Evolutionary conservation across 495 filamentous ascomycete species (phyloP), one percentile per base, ranked within the genome.

Genomic region (Xylaria venustula): DNA sequence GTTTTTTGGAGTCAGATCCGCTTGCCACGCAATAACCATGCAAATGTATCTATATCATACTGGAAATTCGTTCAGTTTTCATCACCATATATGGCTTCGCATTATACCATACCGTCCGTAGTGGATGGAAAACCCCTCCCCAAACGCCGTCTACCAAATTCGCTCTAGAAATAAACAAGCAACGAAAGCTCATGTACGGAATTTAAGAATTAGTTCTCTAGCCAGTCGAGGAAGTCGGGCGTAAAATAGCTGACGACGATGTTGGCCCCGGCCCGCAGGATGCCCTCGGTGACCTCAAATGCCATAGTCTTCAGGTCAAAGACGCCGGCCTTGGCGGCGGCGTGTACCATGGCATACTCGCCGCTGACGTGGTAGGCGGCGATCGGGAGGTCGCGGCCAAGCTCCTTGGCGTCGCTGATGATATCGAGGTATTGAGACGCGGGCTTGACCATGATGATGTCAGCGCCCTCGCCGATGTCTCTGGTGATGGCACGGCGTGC

Each of bases 371-470:
- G 94, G 70, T 98, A 98, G 20, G 94, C 93, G 3, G 93, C 92
- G 52, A 98, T 79, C 15, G 94, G 94, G 69, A 98, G 78, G 75
- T 97, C 90, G 63, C 85, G 86, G 20, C 91, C 93, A 54, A 97
- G 82, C 49, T 97, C 90, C 78, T 94, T 96, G 28, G 94, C 95
- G 74, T 98, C 94, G 54, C 88, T 88, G 64, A 98, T 97, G 67
- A 98, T 94, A 72, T 98, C 95, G 23, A 98, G 80, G 69, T 96
- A 98, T 68, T 91, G 91, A 59, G 87, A 87, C 9, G 94, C 93
- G 2, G 94, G 94, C 77, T 98, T 98, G 42, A 98, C 94, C 95
- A 98, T 97, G 68, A 98, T 96, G 63, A 97, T 92, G 71, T 98
- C 94, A 15, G 94, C 94, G 22, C 94, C 94, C 73, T 98, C 94